Evolutionary conservation across 345 rosid genomes (phyloP), one percentile per base, ranked within the genome.

Genomic region (Populus simonii): DNA sequence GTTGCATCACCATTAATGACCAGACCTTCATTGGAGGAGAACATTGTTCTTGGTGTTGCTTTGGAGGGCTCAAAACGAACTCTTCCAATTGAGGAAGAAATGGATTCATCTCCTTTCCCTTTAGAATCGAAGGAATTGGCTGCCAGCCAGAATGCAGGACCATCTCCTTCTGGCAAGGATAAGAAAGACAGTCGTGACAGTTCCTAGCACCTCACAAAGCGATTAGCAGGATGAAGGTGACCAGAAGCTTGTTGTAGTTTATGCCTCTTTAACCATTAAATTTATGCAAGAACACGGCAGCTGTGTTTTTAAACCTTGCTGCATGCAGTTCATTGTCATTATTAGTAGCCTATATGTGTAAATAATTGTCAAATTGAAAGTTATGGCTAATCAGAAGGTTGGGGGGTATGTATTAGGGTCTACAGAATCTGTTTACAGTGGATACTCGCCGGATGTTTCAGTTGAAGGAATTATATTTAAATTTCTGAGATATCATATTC

Each of bases 1-100:
- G 68, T 66, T 61, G 76, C 80, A 61, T 74, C 77, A 16, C 84
- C 87, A 15, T 76, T 89, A 4, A 72, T 79, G 41, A 68, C 71
- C 38, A 85, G 86, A 80, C 84, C 93, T 51, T 78, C 87, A 15
- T 68, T 92, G 84, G 95, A 89, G 81, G 98, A 94, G 72, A 94
- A 93, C 78, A 87, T 94, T 68, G 91, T 94, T 80, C 95, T 94
- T 18, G 97, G 92, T 5, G 98, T 94, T 63, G 98, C 98, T 7
- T 70, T 94, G 65, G 98, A 94, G 68, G 98, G 98, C 51, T 90
- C 95, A 23, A 93, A 92, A 81, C 87, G 94, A n/a, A 93, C 93
- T 22, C 95, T 93, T 59, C 98, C 93, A 2, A 90, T 93, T n/a
- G 97, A 93, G 62, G 98, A 89, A 78, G 93, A 92, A 74, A 69